These are phyloP conservation scores for Camellia japonica DNA, from an alignment of 148 eudicot species.

Conservation along the genomic window DNA sequence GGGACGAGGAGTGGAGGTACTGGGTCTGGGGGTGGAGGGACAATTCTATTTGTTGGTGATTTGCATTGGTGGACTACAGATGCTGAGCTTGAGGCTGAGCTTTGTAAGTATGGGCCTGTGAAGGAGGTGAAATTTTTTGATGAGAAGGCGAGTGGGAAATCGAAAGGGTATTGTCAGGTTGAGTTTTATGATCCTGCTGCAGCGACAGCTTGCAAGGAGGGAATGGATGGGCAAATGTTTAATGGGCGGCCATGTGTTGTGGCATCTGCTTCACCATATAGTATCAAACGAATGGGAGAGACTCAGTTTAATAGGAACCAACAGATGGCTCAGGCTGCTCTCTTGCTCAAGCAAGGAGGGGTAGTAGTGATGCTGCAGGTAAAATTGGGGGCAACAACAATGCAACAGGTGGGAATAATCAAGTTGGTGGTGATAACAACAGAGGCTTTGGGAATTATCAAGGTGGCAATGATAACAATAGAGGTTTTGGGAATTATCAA, in stretches of 20 bases:
- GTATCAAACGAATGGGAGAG: conserved; percentile 71
- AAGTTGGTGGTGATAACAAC: too few species aligned
- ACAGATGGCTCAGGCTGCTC: conserved; percentile 28
- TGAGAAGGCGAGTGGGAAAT: conserved; percentile 85
- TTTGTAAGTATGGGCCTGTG: conserved; percentile 70
- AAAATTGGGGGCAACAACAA: conserved; percentile 34
- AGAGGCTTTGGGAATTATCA: too few species aligned
- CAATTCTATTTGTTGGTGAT: conserved; percentile 82
- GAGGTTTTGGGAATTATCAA: too few species aligned
- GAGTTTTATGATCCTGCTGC: conserved; percentile 71
- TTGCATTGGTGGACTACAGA: conserved; percentile 99
- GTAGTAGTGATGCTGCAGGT: conserved; percentile 52
- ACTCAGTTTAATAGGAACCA: conserved; percentile 61
- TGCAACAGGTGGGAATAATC: conserved; percentile 46
- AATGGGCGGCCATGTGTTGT: conserved; percentile 88
- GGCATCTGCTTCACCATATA: conserved; percentile 76
- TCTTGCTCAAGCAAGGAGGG: background rate
- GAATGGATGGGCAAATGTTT: conserved; percentile 76
- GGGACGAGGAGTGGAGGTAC: too few species aligned
- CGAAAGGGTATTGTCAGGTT: conserved; percentile 43
- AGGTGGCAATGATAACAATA: too few species aligned
- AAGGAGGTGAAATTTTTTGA: conserved; percentile 85
- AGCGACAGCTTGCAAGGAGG: conserved; percentile 80
- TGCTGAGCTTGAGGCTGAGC: conserved; percentile 71
- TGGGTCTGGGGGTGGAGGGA: conserved; percentile 43